These are phyloP conservation scores for Shiraia sp. DNA, from an alignment of 2,329 filamentous ascomycete genomes.

Conservation along the genomic window DNA sequence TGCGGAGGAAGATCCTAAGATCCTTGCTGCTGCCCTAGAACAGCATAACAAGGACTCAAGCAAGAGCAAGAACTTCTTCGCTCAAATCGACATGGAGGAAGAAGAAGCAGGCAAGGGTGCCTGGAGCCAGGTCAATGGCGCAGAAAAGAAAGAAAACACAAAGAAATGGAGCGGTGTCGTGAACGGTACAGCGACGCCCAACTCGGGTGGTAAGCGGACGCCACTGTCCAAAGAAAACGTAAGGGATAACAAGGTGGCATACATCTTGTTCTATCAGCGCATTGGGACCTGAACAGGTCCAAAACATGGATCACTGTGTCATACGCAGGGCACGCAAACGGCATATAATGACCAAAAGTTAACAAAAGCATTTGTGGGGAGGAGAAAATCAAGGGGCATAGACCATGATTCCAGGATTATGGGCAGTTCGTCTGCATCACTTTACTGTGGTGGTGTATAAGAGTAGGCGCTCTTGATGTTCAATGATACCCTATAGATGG, in stretches of 20 bases:
- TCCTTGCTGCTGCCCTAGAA: conserved; percentile 68
- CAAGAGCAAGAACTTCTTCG: conserved; percentile 72
- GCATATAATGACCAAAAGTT: conserved; percentile 11
- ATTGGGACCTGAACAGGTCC: conserved; percentile 49
- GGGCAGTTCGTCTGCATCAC: conserved; percentile 4
- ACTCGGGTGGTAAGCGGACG: conserved; percentile 55
- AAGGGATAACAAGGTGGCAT: conserved; percentile 96
- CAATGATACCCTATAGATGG: conserved; percentile 16
- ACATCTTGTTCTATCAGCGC: conserved; percentile 92
- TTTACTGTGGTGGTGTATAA: conserved; percentile 3
- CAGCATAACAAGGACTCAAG: conserved; percentile 63
- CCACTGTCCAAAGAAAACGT: conserved; percentile 59
- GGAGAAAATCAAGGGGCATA: conserved; percentile 5
- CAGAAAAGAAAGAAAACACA: conserved; percentile 53
- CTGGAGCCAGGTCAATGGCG: conserved; percentile 86
- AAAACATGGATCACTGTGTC: no score
- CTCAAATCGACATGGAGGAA: conserved; percentile 62
- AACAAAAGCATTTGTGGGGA: conserved; percentile 13
- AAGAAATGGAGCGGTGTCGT: conserved; percentile 69
- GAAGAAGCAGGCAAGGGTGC: conserved; percentile 68
- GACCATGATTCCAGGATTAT: conserved; percentile 2
- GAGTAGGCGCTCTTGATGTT: conserved; percentile 6
- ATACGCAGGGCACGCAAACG: not conserved
- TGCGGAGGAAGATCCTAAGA: conserved; percentile 75
- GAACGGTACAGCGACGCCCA: conserved; percentile 65